Conservation (phyloP, 2,329 filamentous ascomycete genomes). For the Coniochaeta hoffmannii region DNA sequence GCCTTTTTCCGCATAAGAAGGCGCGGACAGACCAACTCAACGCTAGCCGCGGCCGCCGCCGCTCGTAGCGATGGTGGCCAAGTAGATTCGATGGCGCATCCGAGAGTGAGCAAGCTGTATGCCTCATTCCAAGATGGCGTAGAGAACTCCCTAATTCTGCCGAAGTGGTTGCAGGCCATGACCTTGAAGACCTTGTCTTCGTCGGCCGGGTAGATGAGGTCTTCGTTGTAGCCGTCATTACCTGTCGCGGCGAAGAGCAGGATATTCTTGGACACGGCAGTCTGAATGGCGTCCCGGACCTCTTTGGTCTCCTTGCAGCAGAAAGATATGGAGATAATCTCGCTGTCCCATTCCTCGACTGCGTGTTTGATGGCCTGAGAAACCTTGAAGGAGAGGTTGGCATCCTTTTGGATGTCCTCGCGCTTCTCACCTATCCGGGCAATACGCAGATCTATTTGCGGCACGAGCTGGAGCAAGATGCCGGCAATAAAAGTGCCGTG, state of each 20-base stretch:
- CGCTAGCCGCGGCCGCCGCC: too few relatives aligned
- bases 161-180: background rate
- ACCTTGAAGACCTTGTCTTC: background rate
- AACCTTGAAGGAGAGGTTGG: background rate
- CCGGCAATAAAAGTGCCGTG: slow-evolving; percentile 4
- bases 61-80: background rate
- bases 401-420: background rate
- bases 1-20: background rate
- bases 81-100: background rate
- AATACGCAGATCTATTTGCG: background rate
- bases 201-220: background rate
- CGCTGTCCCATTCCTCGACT: background rate
- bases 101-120: background rate
- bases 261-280: background rate
- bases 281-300: background rate
- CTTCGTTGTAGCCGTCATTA: background rate
- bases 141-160: background rate
- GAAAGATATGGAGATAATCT: slow-evolving; percentile 4
- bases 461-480: background rate
- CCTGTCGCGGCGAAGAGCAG: background rate
- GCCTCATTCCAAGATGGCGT: background rate
- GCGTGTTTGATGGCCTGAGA: slow-evolving; percentile 1
- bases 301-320: background rate
- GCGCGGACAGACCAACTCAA: background rate
- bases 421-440: background rate